Conservation (phyloP, 2,329 filamentous ascomycete species). For the Beauveria sp. region DNA sequence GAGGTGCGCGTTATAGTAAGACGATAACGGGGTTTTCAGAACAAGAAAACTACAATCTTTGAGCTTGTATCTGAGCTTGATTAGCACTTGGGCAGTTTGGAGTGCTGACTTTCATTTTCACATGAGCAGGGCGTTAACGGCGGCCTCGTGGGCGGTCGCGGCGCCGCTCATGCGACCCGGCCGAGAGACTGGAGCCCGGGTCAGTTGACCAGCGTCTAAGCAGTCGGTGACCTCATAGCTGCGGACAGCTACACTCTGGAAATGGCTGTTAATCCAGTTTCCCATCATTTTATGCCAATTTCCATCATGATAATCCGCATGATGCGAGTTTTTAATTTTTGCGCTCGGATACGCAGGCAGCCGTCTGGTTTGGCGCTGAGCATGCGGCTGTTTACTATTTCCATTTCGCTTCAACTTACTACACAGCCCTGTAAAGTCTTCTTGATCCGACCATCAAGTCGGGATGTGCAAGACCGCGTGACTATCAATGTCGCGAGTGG, state of each 20-base stretch:
- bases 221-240: background rate
- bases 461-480: background rate
- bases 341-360: too few relatives aligned
- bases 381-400: background rate
- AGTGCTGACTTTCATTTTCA: background rate
- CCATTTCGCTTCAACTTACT: background rate
- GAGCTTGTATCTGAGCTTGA: too few relatives aligned
- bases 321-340: background rate
- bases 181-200: background rate
- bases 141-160: conserved; percentile 1
- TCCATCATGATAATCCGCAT: too few relatives aligned
- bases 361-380: too few relatives aligned
- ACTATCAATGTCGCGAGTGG: background rate
- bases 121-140: background rate
- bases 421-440: background rate
- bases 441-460: background rate
- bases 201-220: conserved; percentile 1
- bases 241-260: background rate
- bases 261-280: background rate
- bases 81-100: too few relatives aligned
- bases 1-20: too few relatives aligned
- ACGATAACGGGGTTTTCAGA: too few relatives aligned
- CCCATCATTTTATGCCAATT: background rate
- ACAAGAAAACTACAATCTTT: background rate
- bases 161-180: conserved; percentile 10